Conservation (phyloP, 345 rosid species). For the Bruguiera gymnorhiza region DNA sequence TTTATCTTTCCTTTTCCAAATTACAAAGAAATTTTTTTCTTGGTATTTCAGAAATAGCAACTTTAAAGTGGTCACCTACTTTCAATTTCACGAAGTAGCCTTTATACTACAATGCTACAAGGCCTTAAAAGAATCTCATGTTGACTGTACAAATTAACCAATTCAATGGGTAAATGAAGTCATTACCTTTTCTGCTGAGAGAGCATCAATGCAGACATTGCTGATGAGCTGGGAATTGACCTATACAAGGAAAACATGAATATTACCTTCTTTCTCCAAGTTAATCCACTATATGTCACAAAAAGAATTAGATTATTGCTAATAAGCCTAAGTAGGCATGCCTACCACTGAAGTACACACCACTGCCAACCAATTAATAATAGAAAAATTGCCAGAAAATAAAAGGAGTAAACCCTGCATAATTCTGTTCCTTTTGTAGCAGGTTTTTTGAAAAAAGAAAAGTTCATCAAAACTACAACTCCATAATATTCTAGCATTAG, state of each 20-base stretch:
- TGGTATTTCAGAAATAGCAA: background rate
- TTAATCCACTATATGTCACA: background rate
- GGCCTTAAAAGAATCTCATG: constrained; percentile 3
- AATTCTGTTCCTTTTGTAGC: too few species aligned
- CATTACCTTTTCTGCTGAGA: constrained; percentile 93
- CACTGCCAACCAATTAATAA: too few species aligned
- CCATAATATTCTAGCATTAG: background rate
- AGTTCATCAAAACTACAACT: too few species aligned
- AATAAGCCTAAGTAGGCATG: background rate
- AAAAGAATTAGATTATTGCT: background rate
- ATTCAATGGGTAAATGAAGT: background rate
- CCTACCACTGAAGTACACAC: background rate
- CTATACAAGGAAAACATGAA: constrained; percentile 31
- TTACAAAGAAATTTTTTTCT: background rate
- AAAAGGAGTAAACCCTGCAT: too few species aligned
- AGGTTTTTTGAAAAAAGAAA: too few species aligned
- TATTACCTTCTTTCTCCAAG: background rate
- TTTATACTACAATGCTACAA: background rate
- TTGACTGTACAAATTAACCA: background rate
- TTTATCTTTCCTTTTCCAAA: too few species aligned
- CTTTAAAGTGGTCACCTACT: too few species aligned
- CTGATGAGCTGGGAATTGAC: constrained; percentile 99
- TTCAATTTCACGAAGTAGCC: background rate
- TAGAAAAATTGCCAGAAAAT: too few species aligned
- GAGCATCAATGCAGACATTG: constrained; percentile 96